Base-by-base conservation (phyloP, 1,139 yeast species). In the Yamadazyma kanchanaburiensis region DNA sequence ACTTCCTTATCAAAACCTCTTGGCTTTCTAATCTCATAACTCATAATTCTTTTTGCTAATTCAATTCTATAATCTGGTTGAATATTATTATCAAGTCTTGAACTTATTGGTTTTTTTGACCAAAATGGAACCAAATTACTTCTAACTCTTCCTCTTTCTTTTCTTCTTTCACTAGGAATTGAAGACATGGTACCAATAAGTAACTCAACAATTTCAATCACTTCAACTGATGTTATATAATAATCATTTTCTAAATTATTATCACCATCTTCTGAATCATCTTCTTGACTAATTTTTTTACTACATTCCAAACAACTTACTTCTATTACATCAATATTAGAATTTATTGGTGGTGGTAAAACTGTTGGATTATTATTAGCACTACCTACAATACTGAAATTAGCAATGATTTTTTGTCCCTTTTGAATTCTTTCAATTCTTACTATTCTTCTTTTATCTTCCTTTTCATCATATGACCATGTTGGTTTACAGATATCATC, bases 1-100 rank as follows among this genome's bases (percentile, higher is more conserved):
- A 78, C 82, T 42, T 77, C 83, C 51, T 77, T 78, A 46, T 77
- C 83, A 49, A 78, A 77, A 1, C 83, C 83, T 43, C 84, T 60
- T 21, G 84, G 85, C 45, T 74, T 76, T 45, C 84, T 64, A 14
- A 64, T 60, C 38, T 73, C 77, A 48, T 78, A 78, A n/a, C 72
- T 70, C 82, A 77, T 77, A 21, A 78, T 77, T 48, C 83, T 61
- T 39, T 73, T 74, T 4, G 83, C 83, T 39, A 78, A 59, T 44
- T 76, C 81, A 19, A 64, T 54, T 40, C 78, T 56, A 43, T 62
- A 66, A 42, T 75, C 80, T 19, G 63, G 62, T 40, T 63, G 64
- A 6, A 39, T 26, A 28, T 39, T 40, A 15, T 58, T 64, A 25
- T 59, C 56, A 55, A 64, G 59, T 43, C 77, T 61, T 6, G 80